phyloP scores from a whole-genome alignment of 306 rosid species.

The Glycine tomentella region DNA sequence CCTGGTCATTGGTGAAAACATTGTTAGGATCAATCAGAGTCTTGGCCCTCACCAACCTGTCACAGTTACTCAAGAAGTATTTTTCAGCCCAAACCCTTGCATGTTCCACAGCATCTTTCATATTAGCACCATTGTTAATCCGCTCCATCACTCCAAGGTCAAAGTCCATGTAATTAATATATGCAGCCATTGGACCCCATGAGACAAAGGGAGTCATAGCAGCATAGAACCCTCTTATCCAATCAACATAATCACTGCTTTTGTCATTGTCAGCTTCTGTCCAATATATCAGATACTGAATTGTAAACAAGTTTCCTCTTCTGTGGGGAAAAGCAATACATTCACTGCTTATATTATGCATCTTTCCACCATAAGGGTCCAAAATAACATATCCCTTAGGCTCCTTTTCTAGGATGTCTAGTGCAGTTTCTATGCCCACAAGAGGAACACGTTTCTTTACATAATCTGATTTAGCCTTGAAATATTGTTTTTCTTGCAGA shows the following conservation, averaged over 20 bases:
- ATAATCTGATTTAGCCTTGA: slow-evolving; percentile 82
- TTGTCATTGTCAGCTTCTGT: slow-evolving; percentile 54
- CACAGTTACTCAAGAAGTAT: slow-evolving; percentile 75
- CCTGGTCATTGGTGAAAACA: slow-evolving; percentile 71
- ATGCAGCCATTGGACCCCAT: slow-evolving; percentile 81
- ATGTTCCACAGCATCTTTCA: slow-evolving; percentile 47
- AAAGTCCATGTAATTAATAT: slow-evolving; percentile 74
- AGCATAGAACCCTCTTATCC: slow-evolving; percentile 68
- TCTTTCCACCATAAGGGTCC: slow-evolving; percentile 78
- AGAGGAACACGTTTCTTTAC: slow-evolving; percentile 55
- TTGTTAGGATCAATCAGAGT: slow-evolving; percentile 70
- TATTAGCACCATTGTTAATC: slow-evolving; percentile 26
- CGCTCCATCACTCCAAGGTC: slow-evolving; percentile 66
- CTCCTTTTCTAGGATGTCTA: slow-evolving; percentile 63
- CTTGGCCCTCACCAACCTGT: slow-evolving; percentile 77
- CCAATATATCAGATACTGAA: slow-evolving; percentile 80
- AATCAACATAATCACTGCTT: slow-evolving; percentile 59
- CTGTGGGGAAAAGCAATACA: slow-evolving; percentile 82
- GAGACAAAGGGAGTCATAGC: slow-evolving; percentile 74
- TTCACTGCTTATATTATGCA: slow-evolving; percentile 67
- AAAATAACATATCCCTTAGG: slow-evolving; percentile 66
- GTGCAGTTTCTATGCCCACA: slow-evolving; percentile 55
- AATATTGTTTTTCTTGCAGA: slow-evolving; percentile 54
- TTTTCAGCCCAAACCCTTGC: slow-evolving; percentile 81
- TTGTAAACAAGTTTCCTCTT: slow-evolving; percentile 66